Conservation (phyloP, 306 rosid genomes). For the Prunus salicina region DNA sequence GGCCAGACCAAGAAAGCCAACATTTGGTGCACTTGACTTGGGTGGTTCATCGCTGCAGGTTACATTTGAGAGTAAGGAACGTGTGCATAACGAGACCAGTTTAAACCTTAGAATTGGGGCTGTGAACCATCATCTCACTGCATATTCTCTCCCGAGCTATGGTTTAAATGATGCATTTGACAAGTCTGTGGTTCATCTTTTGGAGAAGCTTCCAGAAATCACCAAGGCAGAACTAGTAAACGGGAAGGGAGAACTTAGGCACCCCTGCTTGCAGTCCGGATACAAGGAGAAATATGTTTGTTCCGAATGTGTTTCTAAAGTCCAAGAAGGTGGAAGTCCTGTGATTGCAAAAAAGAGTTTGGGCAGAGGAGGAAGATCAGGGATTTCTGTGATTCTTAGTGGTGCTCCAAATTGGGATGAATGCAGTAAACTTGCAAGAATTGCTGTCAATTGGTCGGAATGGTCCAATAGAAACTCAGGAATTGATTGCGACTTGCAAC, state of each 20-base stretch:
- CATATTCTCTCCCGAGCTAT: conserved; percentile 79
- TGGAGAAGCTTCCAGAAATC: conserved; percentile 41
- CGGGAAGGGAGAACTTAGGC: conserved; percentile 53
- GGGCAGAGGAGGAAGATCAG: conserved; percentile 41
- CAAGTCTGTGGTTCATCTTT: conserved; percentile 70
- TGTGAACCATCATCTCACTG: conserved; percentile 79
- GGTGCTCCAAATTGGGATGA: conserved; percentile 89
- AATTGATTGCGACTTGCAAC: conserved; percentile 71
- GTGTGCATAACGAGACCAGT: conserved; percentile 47
- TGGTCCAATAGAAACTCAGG: conserved; percentile 63
- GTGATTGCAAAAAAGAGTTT: conserved; percentile 23
- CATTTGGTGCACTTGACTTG: conserved; percentile 89
- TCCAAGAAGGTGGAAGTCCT: conserved; percentile 45
- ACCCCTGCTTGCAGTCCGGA: conserved; percentile 93
- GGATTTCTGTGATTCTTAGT: conserved; percentile 45
- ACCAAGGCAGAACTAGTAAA: conserved; percentile 35
- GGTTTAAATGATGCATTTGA: conserved; percentile 91
- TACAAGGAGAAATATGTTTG: conserved; percentile 64
- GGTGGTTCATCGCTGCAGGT: conserved; percentile 98
- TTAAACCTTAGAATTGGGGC: conserved; percentile 79
- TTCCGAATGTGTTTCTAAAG: conserved; percentile 44
- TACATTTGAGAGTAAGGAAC: conserved; percentile 83
- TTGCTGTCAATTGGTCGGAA: conserved; percentile 77
- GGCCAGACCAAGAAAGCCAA: conserved; percentile 60
- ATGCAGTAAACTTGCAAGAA: conserved; percentile 68